phyloP scores from a whole-genome alignment of 768 basidiomycete species.

The Mycena chlorophos region DNA sequence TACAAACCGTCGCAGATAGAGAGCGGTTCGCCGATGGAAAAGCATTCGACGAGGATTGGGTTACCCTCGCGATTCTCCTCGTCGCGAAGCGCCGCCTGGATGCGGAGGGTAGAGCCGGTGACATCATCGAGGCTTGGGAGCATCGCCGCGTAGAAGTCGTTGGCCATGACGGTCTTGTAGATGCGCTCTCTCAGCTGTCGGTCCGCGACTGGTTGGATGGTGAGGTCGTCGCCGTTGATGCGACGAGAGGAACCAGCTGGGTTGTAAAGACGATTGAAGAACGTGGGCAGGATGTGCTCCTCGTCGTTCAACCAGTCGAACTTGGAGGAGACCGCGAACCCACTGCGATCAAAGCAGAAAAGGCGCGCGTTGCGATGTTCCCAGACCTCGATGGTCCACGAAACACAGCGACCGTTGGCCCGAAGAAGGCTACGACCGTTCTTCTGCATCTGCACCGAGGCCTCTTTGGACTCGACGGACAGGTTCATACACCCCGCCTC shows the following conservation, averaged over 20 bases:
- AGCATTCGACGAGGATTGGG: neutral
- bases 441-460: neutral
- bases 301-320: neutral
- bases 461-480: neutral
- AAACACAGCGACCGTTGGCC: neutral
- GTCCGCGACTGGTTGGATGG: neutral
- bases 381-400: neutral
- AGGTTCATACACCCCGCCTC: too few relatives aligned
- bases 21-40: neutral
- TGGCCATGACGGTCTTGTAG: neutral
- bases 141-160: neutral
- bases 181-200: neutral
- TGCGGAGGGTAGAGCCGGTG: neutral
- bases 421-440: constrained; percentile 3
- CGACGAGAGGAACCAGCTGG: neutral
- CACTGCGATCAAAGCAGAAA: constrained; percentile 5
- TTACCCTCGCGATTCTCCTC: neutral
- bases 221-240: neutral
- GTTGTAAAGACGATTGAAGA: neutral
- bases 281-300: neutral
- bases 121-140: neutral
- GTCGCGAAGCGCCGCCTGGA: neutral
- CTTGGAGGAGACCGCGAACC: neutral
- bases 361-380: neutral
- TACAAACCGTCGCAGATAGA: neutral